These are phyloP conservation scores for Fraxinus latifolia DNA, from an alignment of 305 asterid species.

Conservation along the genomic window DNA sequence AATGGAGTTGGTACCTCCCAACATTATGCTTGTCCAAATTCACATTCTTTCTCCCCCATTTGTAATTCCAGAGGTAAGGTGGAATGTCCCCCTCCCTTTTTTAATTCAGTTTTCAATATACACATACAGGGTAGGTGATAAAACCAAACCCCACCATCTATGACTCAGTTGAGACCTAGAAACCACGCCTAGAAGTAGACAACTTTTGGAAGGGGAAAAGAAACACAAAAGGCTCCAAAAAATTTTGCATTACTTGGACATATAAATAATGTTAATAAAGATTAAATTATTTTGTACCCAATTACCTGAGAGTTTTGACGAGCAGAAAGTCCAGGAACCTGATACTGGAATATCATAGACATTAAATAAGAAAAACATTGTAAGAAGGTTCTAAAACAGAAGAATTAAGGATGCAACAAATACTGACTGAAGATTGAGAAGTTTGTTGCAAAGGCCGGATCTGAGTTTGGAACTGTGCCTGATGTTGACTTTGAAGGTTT, in stretches of 20 bases:
- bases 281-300: not conserved
- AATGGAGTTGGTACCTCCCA: not conserved
- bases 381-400: conserved; percentile 10
- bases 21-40: not conserved
- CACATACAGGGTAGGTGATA: not conserved
- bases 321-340: conserved; percentile 52
- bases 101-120: not conserved
- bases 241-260: not conserved
- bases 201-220: not conserved
- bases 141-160: not conserved
- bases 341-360: conserved; percentile 46
- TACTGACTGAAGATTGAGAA: conserved; percentile 56
- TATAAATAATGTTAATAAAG: not conserved
- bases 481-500: conserved; percentile 55
- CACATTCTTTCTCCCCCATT: not conserved
- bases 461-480: conserved; percentile 50
- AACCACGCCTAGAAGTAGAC: not conserved
- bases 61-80: not conserved
- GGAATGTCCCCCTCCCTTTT: not conserved
- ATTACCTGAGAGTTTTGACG: conserved; percentile 61
- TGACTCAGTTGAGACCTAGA: not conserved
- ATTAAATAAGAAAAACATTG: conserved; percentile 23
- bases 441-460: conserved; percentile 54
- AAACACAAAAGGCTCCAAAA: not conserved
- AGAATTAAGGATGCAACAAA: conserved; percentile 2